phyloP scores from a whole-genome alignment of 1,139 yeast genomes.

The Debaryomyces singareniensis region DNA sequence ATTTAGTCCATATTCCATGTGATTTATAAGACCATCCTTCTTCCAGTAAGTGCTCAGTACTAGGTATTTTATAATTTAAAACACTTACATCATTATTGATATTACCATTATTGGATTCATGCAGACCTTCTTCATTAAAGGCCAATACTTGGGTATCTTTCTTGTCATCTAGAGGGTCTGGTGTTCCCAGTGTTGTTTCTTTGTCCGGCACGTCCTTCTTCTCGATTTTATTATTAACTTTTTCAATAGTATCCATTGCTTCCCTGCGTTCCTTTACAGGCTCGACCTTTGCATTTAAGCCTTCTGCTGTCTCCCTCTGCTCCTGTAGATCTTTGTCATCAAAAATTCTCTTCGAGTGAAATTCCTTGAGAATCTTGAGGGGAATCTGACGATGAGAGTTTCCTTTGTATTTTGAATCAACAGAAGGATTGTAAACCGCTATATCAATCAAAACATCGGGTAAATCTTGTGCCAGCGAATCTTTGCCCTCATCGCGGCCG shows the following conservation, averaged over 20 bases:
- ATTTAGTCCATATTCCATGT: slow-evolving; percentile 30
- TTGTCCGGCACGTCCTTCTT: slow-evolving; percentile 3
- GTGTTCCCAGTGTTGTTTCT: slow-evolving; percentile 1
- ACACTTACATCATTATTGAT: slow-evolving; percentile 6
- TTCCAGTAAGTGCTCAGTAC: slow-evolving; percentile 19
- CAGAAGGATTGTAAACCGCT: slow-evolving; percentile 22
- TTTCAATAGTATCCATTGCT: slow-evolving; percentile 8
- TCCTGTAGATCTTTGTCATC: slow-evolving; percentile 22
- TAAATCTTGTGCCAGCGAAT: slow-evolving; percentile 2
- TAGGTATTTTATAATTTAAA: slow-evolving; percentile 23
- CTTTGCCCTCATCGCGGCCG: slow-evolving; percentile 23
- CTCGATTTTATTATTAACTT: slow-evolving; percentile 3
- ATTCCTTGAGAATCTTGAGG: slow-evolving; percentile 20
- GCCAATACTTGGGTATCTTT: slow-evolving; percentile 2
- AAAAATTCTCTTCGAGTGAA: slow-evolving; percentile 19
- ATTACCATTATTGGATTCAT: slow-evolving; percentile 3
- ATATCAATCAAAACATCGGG: slow-evolving; percentile 29
- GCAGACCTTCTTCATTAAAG: background rate
- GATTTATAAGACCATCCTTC: slow-evolving; percentile 31
- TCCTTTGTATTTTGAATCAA: slow-evolving; percentile 26
- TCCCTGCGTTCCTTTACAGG: slow-evolving; percentile 3
- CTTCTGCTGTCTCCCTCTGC: slow-evolving; percentile 4
- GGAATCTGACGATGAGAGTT: slow-evolving; percentile 28
- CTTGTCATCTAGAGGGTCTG: too few species aligned
- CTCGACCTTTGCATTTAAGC: slow-evolving; percentile 1